Conservation (phyloP, 106 monocot species). For the Agapanthus africanus region DNA sequence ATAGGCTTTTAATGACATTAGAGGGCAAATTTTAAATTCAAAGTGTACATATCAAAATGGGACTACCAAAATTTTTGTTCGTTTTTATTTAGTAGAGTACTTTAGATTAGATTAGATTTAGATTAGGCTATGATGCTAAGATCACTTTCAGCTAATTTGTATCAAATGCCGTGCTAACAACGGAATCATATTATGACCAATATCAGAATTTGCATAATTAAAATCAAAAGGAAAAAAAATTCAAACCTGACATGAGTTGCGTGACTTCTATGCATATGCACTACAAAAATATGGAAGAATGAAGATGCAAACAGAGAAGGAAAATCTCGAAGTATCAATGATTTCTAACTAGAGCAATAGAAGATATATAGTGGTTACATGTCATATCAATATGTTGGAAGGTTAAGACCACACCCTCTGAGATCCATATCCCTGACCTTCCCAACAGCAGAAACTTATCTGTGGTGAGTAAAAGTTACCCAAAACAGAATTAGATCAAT, state of each 20-base stretch:
- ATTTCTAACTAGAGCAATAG: background rate
- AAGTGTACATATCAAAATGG: too few relatives aligned
- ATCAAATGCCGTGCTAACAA: background rate
- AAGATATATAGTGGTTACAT: background rate
- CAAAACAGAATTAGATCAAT: background rate
- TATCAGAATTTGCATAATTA: too few relatives aligned
- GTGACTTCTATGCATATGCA: background rate
- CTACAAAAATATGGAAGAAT: background rate
- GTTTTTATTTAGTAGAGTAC: too few relatives aligned
- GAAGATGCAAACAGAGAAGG: background rate
- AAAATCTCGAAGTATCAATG: background rate
- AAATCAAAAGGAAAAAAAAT: background rate
- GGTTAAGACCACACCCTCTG: background rate
- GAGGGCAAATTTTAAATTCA: too few relatives aligned
- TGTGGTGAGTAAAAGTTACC: background rate
- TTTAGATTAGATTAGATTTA: too few relatives aligned
- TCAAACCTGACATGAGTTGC: background rate
- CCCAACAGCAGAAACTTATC: background rate
- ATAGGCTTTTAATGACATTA: too few relatives aligned
- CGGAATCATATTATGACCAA: background rate
- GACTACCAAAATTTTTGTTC: too few relatives aligned
- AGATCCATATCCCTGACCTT: background rate
- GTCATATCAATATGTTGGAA: background rate
- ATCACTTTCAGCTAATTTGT: background rate
- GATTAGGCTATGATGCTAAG: background rate